Conservation (phyloP, 1,139 yeast genomes). For the Taiozyma sp. region DNA sequence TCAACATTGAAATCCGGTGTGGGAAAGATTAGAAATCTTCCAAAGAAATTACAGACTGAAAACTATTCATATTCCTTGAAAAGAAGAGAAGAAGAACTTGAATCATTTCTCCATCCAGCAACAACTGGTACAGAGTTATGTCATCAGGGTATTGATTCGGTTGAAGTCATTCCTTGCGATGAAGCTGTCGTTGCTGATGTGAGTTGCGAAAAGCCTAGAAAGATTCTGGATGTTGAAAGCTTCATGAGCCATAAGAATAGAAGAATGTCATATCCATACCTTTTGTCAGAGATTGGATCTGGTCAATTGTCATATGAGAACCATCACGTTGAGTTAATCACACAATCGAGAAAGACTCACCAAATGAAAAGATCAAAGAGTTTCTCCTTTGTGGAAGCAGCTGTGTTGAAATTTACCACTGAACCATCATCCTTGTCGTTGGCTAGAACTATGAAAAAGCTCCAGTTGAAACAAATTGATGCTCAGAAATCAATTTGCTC, state of each 20-base stretch:
- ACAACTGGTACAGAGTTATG: background rate
- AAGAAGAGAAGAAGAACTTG: conserved; percentile 4
- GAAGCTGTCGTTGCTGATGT: background rate
- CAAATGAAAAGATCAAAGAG: conserved; percentile 32
- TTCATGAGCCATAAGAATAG: conserved; percentile 30
- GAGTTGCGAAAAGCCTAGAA: background rate
- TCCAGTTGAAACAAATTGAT: conserved; percentile 22
- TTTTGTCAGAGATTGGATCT: conserved; percentile 30
- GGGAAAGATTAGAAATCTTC: conserved; percentile 27
- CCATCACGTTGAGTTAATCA: conserved; percentile 11
- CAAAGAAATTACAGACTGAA: conserved; percentile 21
- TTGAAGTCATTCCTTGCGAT: background rate
- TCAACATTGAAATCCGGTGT: conserved; percentile 24
- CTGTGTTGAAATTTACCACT: conserved; percentile 28
- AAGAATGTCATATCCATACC: conserved; percentile 42
- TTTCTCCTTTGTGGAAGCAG: conserved; percentile 40
- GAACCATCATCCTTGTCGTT: conserved; percentile 21
- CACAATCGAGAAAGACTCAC: background rate
- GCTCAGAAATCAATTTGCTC: background rate
- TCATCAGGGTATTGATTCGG: background rate
- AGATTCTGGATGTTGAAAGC: background rate
- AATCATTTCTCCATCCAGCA: background rate
- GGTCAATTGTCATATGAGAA: conserved; percentile 25
- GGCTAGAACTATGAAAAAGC: conserved; percentile 26
- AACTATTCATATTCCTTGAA: conserved; percentile 3